phyloP scores from a whole-genome alignment of 108 stramenopile genomes.

The Chaetoceros tenuissimus region DNA sequence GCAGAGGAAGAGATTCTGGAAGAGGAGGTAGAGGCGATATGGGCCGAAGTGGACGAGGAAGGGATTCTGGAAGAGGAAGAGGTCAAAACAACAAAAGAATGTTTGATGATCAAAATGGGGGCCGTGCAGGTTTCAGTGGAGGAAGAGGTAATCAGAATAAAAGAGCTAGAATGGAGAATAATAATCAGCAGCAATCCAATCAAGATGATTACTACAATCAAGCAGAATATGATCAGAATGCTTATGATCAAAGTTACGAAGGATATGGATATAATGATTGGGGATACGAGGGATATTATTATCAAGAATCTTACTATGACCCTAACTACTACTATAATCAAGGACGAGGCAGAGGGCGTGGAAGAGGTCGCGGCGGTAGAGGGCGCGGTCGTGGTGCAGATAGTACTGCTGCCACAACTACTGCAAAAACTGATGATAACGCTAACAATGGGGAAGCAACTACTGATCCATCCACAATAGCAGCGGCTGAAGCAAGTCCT shows the following conservation, averaged over 20 bases:
- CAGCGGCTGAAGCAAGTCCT: conserved; percentile 1
- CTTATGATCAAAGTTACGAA: conserved; percentile 15
- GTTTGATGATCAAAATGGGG: conserved; percentile 5
- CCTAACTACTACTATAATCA: conserved; percentile 5
- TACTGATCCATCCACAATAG: conserved; percentile 2
- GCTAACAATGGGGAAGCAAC: conserved; percentile 3
- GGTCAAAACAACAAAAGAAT: conserved; percentile 13
- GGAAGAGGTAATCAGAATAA: neutral
- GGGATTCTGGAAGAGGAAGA: conserved; percentile 11
- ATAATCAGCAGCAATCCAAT: neutral
- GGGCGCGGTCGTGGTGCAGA: neutral
- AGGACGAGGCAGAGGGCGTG: conserved; percentile 1
- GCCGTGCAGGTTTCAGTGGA: conserved; percentile 4
- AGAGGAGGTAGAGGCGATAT: conserved; percentile 4
- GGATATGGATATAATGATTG: conserved; percentile 5
- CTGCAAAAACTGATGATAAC: neutral
- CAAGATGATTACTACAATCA: conserved; percentile 5
- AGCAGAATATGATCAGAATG: conserved; percentile 4
- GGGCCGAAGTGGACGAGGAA: conserved; percentile 2
- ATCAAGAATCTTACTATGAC: neutral
- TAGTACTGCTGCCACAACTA: neutral
- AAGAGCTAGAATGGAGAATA: neutral
- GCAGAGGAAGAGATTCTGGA: conserved; percentile 16
- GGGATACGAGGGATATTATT: conserved; percentile 9
- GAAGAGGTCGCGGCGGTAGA: neutral